Evolutionary conservation across 1,284 basidiomycete species (phyloP).

Genomic region (Puccinia novopanici): DNA sequence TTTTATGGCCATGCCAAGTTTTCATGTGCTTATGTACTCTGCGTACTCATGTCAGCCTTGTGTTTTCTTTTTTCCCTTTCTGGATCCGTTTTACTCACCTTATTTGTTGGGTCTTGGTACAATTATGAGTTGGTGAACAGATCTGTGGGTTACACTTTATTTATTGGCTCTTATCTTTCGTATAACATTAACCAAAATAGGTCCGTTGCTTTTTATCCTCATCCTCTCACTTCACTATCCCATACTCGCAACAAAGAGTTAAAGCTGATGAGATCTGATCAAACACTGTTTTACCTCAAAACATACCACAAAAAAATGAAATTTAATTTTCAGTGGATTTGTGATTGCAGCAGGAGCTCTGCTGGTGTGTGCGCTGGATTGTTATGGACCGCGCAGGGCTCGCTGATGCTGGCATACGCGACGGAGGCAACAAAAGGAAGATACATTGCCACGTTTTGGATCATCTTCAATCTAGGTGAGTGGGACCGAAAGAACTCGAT

Average conservation of each 20-base stretch:
- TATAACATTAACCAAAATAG: conserved; percentile 59
- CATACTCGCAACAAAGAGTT: conserved; percentile 56
- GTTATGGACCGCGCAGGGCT: conserved; percentile 69
- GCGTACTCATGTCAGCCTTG: not conserved
- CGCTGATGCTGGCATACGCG: conserved; percentile 78
- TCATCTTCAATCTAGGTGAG: conserved; percentile 60
- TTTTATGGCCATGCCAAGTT: not conserved
- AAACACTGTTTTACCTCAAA: conserved; percentile 12
- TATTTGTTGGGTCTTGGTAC: not conserved
- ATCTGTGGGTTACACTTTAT: conserved; percentile 62
- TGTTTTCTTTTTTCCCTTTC: not conserved
- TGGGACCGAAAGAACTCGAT: not conserved
- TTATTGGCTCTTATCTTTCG: conserved; percentile 70
- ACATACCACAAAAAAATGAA: conserved; percentile 13
- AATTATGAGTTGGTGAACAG: not conserved
- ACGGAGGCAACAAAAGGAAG: conserved; percentile 71
- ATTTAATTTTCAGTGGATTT: conserved; percentile 56
- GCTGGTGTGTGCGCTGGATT: conserved; percentile 77
- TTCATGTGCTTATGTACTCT: not conserved
- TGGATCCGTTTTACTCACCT: not conserved
- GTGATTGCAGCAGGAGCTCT: conserved; percentile 73
- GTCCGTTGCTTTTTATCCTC: conserved; percentile 50
- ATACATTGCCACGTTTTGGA: conserved; percentile 75
- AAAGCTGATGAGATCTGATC: not conserved
- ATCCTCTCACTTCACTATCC: not conserved